Percentiles rank a stretch among this genome's conserved stretches.
Conservation (phyloP, 352 stramenopile genomes). For the Phytophthora pseudosyringae region DNA sequence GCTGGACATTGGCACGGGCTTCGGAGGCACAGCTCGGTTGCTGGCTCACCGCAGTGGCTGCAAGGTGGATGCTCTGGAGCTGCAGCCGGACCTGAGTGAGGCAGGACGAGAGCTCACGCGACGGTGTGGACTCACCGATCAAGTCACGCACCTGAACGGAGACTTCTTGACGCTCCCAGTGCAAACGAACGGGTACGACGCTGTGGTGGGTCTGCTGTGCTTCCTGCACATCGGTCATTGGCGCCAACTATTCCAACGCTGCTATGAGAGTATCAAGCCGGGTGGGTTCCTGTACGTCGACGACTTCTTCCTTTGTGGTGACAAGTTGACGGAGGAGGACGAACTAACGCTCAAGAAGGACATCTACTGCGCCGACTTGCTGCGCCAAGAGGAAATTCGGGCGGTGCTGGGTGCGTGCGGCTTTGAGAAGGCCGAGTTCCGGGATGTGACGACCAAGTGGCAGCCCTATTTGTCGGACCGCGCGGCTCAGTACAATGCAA, state of each 20-base stretch:
- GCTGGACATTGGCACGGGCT: conserved; percentile 91
- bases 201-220: conserved; percentile 69
- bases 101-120: conserved; percentile 65
- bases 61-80: conserved; percentile 73
- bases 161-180: conserved; percentile 66
- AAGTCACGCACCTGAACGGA: conserved; percentile 62
- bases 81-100: conserved; percentile 77
- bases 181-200: conserved; percentile 49
- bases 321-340: conserved; percentile 56
- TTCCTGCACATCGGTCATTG: conserved; percentile 84
- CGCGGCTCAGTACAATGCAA: conserved; percentile 47
- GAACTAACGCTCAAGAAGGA: conserved; percentile 54
- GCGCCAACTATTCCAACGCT: conserved; percentile 61
- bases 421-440: conserved; percentile 62
- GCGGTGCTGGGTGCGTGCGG: conserved; percentile 48
- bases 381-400: conserved; percentile 47
- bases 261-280: conserved; percentile 60
- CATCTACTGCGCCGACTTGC: conserved; percentile 67
- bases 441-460: conserved; percentile 74
- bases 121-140: conserved; percentile 52
- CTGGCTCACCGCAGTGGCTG: conserved; percentile 74
- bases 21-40: conserved; percentile 88
- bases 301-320: conserved; percentile 69
- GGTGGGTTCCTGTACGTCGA: conserved; percentile 79
- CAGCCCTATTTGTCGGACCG: conserved; percentile 57